phyloP scores from a whole-genome alignment of 345 rosid genomes.

The Leavenworthia alabamica region DNA sequence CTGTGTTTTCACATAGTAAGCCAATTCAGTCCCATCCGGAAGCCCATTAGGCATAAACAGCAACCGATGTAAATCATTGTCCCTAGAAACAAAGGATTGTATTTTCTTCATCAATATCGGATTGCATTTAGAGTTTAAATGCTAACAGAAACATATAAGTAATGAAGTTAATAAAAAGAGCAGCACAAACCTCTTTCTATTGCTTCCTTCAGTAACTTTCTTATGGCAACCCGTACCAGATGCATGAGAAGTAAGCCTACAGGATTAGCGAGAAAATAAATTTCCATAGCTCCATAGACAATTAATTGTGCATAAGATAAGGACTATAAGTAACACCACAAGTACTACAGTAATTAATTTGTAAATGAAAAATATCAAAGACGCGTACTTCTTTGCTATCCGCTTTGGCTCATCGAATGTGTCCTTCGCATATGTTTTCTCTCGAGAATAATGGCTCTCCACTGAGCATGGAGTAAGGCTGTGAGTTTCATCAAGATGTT shows the following conservation, averaged over 20 bases:
- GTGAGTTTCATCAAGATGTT: constrained; percentile 34
- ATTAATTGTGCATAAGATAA: not conserved
- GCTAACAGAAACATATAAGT: not conserved
- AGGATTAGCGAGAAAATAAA: constrained; percentile 10
- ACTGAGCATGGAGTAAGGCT: constrained; percentile 29
- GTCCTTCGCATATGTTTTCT: constrained; percentile 27
- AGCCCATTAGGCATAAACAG: constrained; percentile 95
- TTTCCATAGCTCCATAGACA: not conserved
- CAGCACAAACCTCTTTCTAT: constrained; percentile 56
- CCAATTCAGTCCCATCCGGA: constrained; percentile 84
- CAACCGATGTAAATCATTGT: constrained; percentile 85
- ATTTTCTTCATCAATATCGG: not conserved
- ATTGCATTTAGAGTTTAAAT: constrained; percentile 1
- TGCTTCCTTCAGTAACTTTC: constrained; percentile 57
- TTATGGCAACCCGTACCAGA: constrained; percentile 42
- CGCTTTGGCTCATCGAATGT: constrained; percentile 37
- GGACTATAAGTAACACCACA: not conserved
- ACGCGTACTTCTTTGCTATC: constrained; percentile 46
- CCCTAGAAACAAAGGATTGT: constrained; percentile 44
- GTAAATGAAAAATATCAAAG: not conserved
- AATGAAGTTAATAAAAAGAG: not conserved
- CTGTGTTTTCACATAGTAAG: constrained; percentile 83
- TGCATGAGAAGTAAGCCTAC: constrained; percentile 44
- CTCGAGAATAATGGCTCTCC: constrained; percentile 30
- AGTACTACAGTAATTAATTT: not conserved